Evolutionary conservation across 1,284 basidiomycete species (phyloP), one percentile per base, ranked within the genome.

Genomic region (Cerrena zonata): DNA sequence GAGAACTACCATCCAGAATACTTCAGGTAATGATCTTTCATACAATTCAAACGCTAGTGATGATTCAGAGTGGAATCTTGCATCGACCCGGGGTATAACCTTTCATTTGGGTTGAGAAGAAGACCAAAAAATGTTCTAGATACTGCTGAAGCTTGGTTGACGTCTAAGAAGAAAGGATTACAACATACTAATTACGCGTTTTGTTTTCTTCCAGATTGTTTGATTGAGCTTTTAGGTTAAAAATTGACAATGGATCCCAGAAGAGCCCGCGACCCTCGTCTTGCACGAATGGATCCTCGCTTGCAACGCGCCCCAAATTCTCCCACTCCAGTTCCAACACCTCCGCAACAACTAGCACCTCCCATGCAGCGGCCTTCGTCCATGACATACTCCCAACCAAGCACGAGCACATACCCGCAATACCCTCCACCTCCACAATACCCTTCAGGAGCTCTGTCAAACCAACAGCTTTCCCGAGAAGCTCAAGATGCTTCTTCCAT

Each of bases 31-130:
- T 34, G 7, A 34, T 34, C 7, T 15, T 34, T 34, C 30, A 15
- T 34, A 7, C 30, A 7, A 34, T 34, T 34, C 30, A 34, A 15
- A 34, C 30, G 7, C 46, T 60, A 50, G 62, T 68, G 86, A 89
- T 86, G 84, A 89, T 80, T 84, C 82, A 86, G 87, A 90, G 87
- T 90, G 87, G 87, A 87, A 82, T 70, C 87, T 84, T 69, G 65
- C 37, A 81, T 78, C 70, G 75, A 88, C 80, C 85, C 73, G 75
- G 66, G 55, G 52, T 56, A 51, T 48, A 58, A 57, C 52, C 52
- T 65, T 70, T 49, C 45, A n/a, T 30, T 47, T 72, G 84, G 86
- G 82, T 86, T 70, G 75, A 77, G 57, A 65, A 75, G 87, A 75
- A 78, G 88, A 90, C 86, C 68, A 57, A 61, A 62, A 57, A 75